Percentiles rank a stretch among this genome's conserved stretches.
phyloP scores from a whole-genome alignment of 2,329 filamentous ascomycete genomes.

The Aspergillus ibericus region DNA sequence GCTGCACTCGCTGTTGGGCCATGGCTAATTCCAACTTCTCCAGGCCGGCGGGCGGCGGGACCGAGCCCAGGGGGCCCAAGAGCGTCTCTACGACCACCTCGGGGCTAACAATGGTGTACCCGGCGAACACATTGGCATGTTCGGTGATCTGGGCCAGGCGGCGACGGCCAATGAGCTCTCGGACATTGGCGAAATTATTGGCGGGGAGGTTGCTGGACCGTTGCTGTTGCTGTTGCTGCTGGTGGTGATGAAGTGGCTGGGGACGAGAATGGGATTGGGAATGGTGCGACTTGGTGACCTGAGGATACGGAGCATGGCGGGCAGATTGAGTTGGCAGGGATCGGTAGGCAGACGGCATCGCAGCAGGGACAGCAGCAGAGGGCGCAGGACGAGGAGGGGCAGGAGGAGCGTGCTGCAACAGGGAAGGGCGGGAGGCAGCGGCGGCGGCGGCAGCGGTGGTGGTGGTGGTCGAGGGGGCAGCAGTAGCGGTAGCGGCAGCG shows the following conservation, averaged over 20 bases:
- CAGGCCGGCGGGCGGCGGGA: slow-evolving; percentile 42
- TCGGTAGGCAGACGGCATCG: slow-evolving; percentile 47
- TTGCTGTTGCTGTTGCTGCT: slow-evolving; percentile 15
- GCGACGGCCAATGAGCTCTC: slow-evolving; percentile 43
- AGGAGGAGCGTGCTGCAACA: slow-evolving; percentile 35
- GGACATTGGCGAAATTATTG: slow-evolving; percentile 44
- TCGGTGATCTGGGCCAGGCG: slow-evolving; percentile 46
- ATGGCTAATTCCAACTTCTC: slow-evolving; percentile 47
- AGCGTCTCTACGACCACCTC: slow-evolving; percentile 46
- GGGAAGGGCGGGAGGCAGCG: slow-evolving; percentile 30
- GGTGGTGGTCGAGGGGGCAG: slow-evolving; percentile 15
- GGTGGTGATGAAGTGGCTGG: slow-evolving; percentile 20
- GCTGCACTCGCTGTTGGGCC: slow-evolving; percentile 45
- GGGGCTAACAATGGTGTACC: slow-evolving; percentile 45
- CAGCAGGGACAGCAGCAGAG: slow-evolving; percentile 32
- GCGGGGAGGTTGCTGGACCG: slow-evolving; percentile 24
- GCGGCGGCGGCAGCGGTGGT: slow-evolving; percentile 19
- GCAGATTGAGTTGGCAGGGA: slow-evolving; percentile 38
- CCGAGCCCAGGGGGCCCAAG: slow-evolving; percentile 43
- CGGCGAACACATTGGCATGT: slow-evolving; percentile 47
- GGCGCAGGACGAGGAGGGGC: slow-evolving; percentile 34
- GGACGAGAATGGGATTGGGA: slow-evolving; percentile 20
- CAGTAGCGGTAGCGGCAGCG: slow-evolving; percentile 17
- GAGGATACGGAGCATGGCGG: slow-evolving; percentile 40
- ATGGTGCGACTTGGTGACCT: slow-evolving; percentile 37